Evolutionary conservation across 2,329 filamentous ascomycete genomes (phyloP), one percentile per base, ranked within the genome.

Genomic region (Botrytis elliptica): DNA sequence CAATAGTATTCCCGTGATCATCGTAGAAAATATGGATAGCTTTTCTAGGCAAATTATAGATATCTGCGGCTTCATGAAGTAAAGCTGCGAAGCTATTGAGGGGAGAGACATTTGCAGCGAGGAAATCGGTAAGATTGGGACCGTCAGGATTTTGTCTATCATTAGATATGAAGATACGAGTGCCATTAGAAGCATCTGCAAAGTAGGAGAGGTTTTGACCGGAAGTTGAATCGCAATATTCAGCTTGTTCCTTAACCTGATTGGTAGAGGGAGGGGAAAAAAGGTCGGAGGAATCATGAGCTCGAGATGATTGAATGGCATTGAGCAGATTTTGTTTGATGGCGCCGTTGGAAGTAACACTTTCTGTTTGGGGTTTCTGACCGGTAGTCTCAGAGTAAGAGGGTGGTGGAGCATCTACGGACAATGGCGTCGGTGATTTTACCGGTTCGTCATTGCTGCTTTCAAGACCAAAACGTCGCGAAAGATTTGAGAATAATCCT

Each of bases 21-120:
- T 98, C 95, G 79, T 94, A 94, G 84, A 95, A 98, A 69, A 98
- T 92, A 81, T 97, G 95, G 73, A 98, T 82, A 4, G 90, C 90
- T 46, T 88, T 85, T 0, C 88, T 85, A 1, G 89, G 85, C 38
- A 98, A 86, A 3, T 88, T 87, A 82, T 97, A 98, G 18, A 97
- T 87, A 52, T 85, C 85, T 3, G 89, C 91, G 18, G 94, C 86
- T 22, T 95, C 92, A 42, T 88, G 84, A 12, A 97, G 85, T 8
- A 97, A 81, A 4, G 82, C 81, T 14, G 92, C 90, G 79, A 97
- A 97, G 0, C 85, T 78, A 74, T 91, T 91, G 75, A 97, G 87
- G 4, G 88, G 85, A 0, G 81, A 80, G n/a, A 86, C 84, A 78
- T 96, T 88, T 10, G 84, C 81, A 1, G 85, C 81, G 22, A 97